Evolutionary conservation across 2,329 filamentous ascomycete species (phyloP).

Genomic region (Exophiala alcalophila): DNA sequence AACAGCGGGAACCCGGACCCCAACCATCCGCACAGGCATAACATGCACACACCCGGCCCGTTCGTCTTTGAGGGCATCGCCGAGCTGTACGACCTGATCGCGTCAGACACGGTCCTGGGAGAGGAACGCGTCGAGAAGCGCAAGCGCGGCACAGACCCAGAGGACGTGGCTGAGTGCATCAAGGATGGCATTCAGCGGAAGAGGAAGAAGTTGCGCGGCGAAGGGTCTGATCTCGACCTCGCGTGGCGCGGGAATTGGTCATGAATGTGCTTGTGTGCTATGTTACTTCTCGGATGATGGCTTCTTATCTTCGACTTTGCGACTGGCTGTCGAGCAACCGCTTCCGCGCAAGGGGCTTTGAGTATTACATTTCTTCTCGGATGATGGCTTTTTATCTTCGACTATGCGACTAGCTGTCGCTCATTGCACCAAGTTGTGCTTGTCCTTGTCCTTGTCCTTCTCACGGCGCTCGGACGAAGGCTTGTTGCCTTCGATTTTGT

Average conservation of each 20-base stretch:
- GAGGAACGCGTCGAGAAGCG: conserved; percentile 43
- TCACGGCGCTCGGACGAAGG: no score
- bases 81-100: conserved; percentile 51
- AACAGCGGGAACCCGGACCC: conserved; percentile 1
- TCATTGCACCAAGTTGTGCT: no score
- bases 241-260: conserved; percentile 27
- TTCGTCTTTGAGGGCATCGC: conserved; percentile 37
- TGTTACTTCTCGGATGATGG: no score
- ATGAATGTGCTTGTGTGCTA: conserved; percentile 6
- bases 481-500: no score
- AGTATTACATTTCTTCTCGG: no score
- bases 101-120: conserved; percentile 50
- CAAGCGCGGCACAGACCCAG: conserved; percentile 41
- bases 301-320: no score
- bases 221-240: conserved; percentile 17
- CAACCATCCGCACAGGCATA: background rate
- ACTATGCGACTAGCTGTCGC: no score
- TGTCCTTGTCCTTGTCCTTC: no score
- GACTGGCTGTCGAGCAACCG: no score
- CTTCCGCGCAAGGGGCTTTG: no score
- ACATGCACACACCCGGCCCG: background rate
- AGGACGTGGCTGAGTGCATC: conserved; percentile 44
- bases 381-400: no score
- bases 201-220: conserved; percentile 27
- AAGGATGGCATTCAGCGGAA: conserved; percentile 36